Percentiles rank a stretch among this genome's conserved stretches.
These are phyloP conservation scores for Tolypocladium tundrense DNA, from an alignment of 2,329 filamentous ascomycete species.

Conservation along the genomic window DNA sequence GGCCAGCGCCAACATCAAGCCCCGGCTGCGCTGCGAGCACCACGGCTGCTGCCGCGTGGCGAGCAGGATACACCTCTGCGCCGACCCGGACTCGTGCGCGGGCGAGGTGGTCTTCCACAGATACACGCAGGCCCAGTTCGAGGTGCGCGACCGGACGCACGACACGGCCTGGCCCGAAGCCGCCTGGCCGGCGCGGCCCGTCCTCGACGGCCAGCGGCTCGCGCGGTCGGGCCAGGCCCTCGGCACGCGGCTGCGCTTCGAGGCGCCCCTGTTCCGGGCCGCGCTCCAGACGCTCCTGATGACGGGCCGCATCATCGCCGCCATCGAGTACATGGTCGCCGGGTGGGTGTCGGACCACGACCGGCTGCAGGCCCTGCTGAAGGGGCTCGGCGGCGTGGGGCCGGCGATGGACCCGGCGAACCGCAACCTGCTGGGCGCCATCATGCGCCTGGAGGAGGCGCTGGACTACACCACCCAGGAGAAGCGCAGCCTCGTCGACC, in stretches of 20 bases:
- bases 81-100: conserved; percentile 3
- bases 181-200: not conserved
- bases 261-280: not conserved
- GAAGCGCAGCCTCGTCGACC: not conserved
- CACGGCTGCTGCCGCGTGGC: conserved; percentile 17
- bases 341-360: not conserved
- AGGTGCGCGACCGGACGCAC: not conserved
- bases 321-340: not conserved
- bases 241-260: not conserved
- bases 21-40: conserved; percentile 9
- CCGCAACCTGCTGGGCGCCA: not conserved
- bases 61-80: conserved; percentile 8
- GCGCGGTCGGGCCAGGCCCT: not conserved
- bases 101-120: conserved; percentile 5
- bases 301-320: not conserved
- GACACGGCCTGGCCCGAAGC: not conserved
- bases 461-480: not conserved
- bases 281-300: not conserved
- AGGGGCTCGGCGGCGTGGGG: too few species aligned
- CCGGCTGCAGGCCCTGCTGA: not conserved
- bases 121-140: conserved; percentile 7
- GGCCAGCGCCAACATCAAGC: not conserved
- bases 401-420: not conserved
- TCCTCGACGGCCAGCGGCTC: not conserved
- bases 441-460: not conserved